These are phyloP conservation scores for Globisporangium recalcitrans DNA, from an alignment of 352 stramenopile species.

Conservation along the genomic window DNA sequence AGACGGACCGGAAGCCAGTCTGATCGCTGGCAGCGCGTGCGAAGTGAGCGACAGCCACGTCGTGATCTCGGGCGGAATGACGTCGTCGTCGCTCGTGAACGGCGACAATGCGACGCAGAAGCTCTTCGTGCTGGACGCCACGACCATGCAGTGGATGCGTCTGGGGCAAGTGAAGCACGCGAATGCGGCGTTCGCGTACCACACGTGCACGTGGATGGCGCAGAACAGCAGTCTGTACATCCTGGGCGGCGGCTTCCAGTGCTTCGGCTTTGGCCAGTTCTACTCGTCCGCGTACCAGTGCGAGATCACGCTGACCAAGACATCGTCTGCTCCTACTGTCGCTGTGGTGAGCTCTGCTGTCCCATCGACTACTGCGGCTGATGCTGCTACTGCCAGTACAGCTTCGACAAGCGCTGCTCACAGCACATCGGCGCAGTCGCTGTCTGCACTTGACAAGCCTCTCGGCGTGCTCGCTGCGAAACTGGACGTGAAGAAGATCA, in stretches of 20 bases:
- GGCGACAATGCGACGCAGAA: conserved; percentile 40
- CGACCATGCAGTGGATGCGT: conserved; percentile 40
- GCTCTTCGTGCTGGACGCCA: conserved; percentile 46
- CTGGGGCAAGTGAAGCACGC: conserved; percentile 46
- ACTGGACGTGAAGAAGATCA: conserved; percentile 67
- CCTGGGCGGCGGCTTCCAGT: conserved; percentile 75
- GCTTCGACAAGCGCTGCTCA: background rate
- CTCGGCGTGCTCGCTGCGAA: conserved; percentile 55
- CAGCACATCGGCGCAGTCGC: background rate
- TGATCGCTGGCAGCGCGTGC: conserved; percentile 46
- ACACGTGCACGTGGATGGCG: conserved; percentile 49
- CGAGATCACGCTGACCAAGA: conserved; percentile 30
- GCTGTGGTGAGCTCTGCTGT: background rate
- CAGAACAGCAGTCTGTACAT: conserved; percentile 38
- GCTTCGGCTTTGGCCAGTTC: conserved; percentile 80
- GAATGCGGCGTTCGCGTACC: conserved; percentile 49
- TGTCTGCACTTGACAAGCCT: conserved; percentile 7
- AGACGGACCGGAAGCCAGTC: conserved; percentile 26
- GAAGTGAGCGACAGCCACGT: conserved; percentile 51
- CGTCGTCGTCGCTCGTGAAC: conserved; percentile 28
- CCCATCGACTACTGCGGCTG: background rate
- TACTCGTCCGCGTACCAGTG: conserved; percentile 67
- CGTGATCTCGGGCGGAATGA: conserved; percentile 57
- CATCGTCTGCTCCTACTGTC: background rate
- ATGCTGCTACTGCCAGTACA: background rate